A percentile compares a stretch with the other conserved stretches of the same genome.
Conservation (phyloP, 2,329 filamentous ascomycete species). For the Chaetomium olivaceum region DNA sequence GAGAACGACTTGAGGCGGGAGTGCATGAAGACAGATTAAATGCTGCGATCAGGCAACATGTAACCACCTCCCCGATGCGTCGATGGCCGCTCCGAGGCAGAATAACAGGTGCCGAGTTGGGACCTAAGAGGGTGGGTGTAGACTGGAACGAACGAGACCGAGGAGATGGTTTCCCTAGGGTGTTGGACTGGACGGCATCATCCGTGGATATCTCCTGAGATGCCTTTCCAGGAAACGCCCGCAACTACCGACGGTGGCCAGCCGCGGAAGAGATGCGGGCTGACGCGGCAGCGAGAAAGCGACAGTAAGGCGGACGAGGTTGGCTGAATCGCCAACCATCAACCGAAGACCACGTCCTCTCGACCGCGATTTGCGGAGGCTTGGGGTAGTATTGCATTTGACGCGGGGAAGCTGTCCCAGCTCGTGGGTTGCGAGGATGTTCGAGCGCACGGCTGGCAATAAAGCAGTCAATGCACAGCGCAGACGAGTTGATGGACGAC, state of each 20-base stretch:
- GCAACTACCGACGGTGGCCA: conserved; percentile 28
- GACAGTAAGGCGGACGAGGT: neutral
- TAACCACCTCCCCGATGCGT: neutral
- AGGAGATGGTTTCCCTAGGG: neutral
- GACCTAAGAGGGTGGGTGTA: neutral
- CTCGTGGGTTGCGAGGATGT: conserved; percentile 20
- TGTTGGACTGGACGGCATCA: conserved; percentile 2
- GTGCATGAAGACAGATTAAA: neutral
- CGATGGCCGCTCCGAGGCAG: neutral
- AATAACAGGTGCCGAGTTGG: neutral
- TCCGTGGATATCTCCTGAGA: neutral
- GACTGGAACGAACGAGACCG: neutral
- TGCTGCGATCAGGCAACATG: neutral
- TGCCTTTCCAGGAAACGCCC: conserved; percentile 3
- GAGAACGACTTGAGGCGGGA: neutral
- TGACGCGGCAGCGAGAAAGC: conserved; percentile 17
- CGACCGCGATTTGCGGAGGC: neutral
- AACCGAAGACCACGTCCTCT: neutral
- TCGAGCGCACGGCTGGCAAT: conserved; percentile 23
- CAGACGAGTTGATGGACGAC: neutral
- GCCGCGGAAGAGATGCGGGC: conserved; percentile 20
- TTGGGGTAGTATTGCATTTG: conserved; percentile 29
- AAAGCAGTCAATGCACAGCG: conserved; percentile 22
- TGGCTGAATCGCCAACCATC: conserved; percentile 5
- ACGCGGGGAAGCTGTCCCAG: conserved; percentile 23